phyloP scores from a whole-genome alignment of 805 yeast species.

The Naumovozyma castellii region DNA sequence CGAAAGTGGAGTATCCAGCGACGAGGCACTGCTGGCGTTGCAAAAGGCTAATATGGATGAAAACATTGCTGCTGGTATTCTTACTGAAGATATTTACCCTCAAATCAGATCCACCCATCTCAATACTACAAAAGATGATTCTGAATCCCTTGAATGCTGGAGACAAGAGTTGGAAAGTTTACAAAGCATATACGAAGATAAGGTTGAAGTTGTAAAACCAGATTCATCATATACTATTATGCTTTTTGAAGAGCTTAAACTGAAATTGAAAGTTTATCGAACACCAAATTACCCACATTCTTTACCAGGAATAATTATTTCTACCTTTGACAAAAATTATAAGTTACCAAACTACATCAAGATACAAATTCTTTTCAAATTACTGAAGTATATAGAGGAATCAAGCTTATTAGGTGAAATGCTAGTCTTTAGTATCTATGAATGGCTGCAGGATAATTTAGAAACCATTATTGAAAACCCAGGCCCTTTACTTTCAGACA shows the following conservation, averaged over 20 bases:
- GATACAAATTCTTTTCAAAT: conserved; percentile 41
- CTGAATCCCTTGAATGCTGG: conserved; percentile 49
- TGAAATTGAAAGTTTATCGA: conserved; percentile 34
- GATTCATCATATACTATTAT: conserved; percentile 26
- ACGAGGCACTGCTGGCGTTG: conserved; percentile 47
- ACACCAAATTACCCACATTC: conserved; percentile 51
- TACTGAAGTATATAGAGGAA: conserved; percentile 37
- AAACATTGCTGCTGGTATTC: conserved; percentile 38
- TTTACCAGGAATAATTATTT: conserved; percentile 60
- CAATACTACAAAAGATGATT: conserved; percentile 4
- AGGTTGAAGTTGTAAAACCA: conserved; percentile 27
- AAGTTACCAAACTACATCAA: conserved; percentile 65
- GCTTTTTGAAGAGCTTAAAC: conserved; percentile 27
- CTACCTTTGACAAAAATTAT: conserved; percentile 33
- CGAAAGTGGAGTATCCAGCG: conserved; percentile 62
- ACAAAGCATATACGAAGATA: conserved; percentile 46
- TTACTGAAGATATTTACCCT: conserved; percentile 34
- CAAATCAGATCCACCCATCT: conserved; percentile 2
- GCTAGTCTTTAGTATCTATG: conserved; percentile 56
- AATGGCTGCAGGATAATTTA: conserved; percentile 67
- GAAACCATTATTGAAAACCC: conserved; percentile 57
- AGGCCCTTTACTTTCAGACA: conserved; percentile 44
- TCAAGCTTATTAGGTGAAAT: conserved; percentile 55
- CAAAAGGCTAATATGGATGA: conserved; percentile 38
- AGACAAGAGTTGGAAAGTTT: conserved; percentile 65